Percentiles rank a stretch among this genome's conserved stretches.
phyloP scores from a whole-genome alignment of 768 basidiomycete species.

The Kwoniella europaea region DNA sequence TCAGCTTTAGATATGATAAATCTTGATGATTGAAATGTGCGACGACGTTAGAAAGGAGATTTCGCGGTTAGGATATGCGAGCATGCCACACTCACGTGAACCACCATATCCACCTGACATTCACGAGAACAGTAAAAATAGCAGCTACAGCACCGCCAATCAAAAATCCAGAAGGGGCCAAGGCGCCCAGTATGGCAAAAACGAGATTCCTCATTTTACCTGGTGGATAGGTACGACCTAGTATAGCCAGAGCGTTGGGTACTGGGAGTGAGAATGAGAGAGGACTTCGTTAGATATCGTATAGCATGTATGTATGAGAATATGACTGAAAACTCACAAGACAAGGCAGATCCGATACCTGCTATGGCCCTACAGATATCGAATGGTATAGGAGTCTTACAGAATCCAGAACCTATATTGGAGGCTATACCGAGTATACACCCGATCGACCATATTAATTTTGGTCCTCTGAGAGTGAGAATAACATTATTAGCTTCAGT shows the following conservation, averaged over 20 bases:
- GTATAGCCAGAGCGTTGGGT: slow-evolving; percentile 42
- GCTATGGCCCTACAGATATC: slow-evolving; percentile 41
- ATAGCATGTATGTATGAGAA: too few relatives aligned
- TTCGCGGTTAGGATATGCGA: background rate
- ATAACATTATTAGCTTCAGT: background rate
- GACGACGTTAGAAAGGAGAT: too few relatives aligned
- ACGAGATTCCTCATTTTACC: slow-evolving; percentile 30
- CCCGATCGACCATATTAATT: slow-evolving; percentile 22
- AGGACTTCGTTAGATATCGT: background rate
- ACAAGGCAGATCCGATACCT: slow-evolving; percentile 41
- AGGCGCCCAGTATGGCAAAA: slow-evolving; percentile 39
- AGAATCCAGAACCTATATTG: slow-evolving; percentile 25
- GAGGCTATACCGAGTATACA: slow-evolving; percentile 21
- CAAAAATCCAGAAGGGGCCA: slow-evolving; percentile 41
- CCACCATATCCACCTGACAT: slow-evolving; percentile 39
- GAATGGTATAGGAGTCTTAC: slow-evolving; percentile 26
- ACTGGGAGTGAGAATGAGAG: slow-evolving; percentile 10
- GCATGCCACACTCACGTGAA: slow-evolving; percentile 23
- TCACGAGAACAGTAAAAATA: slow-evolving; percentile 22
- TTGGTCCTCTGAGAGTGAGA: slow-evolving; percentile 24
- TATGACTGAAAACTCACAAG: slow-evolving; percentile 20
- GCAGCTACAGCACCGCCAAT: slow-evolving; percentile 35
- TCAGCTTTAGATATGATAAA: background rate
- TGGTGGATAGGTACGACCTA: slow-evolving; percentile 43
- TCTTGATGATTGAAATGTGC: too few relatives aligned